Evolutionary conservation across 495 filamentous ascomycete species (phyloP).

Genomic region (Thermothielavioides terrestris): DNA sequence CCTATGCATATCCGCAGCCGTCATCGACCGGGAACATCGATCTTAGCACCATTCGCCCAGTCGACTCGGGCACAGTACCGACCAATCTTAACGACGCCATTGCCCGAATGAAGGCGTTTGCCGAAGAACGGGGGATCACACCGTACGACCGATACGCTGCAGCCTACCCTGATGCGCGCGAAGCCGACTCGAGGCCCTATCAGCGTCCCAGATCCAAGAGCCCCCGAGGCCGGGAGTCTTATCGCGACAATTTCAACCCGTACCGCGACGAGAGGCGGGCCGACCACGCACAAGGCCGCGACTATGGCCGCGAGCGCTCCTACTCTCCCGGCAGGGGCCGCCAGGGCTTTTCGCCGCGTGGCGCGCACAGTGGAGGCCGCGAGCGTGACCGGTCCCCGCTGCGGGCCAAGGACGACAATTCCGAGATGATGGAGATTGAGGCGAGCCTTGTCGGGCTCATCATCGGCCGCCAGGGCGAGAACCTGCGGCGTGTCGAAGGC

Average conservation of each 20-base stretch:
- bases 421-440: constrained; percentile 68
- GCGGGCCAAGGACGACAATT: constrained; percentile 48
- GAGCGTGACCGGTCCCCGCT: constrained; percentile 48
- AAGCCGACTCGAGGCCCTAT: constrained; percentile 41
- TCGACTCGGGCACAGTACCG: constrained; percentile 64
- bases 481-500: constrained; percentile 64
- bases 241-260: constrained; percentile 63
- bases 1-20: constrained; percentile 56
- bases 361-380: constrained; percentile 30
- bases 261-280: constrained; percentile 66
- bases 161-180: constrained; percentile 36
- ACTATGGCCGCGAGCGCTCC: constrained; percentile 54
- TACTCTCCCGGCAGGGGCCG: constrained; percentile 49
- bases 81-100: constrained; percentile 64
- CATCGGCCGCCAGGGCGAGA: constrained; percentile 77
- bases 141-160: constrained; percentile 39
- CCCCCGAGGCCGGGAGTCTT: constrained; percentile 51
- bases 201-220: constrained; percentile 61
- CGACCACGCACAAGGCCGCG: constrained; percentile 32
- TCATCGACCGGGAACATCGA: constrained; percentile 61
- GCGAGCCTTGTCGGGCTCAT: constrained; percentile 71
- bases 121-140: constrained; percentile 58
- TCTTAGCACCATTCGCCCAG: constrained; percentile 63
- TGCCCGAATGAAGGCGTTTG: constrained; percentile 61
- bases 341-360: constrained; percentile 43